Conservation (phyloP, 768 basidiomycete species). For the Leccinum disarticulatum region DNA sequence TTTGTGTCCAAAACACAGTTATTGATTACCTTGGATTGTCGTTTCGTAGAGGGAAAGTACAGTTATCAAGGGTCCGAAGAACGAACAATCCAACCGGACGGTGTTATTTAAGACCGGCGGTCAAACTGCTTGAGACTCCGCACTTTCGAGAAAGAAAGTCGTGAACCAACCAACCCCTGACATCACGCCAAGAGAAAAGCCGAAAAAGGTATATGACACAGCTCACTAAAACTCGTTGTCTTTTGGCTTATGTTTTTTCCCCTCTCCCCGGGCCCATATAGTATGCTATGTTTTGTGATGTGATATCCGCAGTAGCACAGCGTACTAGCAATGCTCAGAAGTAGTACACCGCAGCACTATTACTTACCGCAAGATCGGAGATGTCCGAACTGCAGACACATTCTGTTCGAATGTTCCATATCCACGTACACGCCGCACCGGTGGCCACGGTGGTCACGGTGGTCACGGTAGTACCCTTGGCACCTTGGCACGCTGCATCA, state of each 20-base stretch:
- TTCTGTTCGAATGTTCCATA: slow-evolving; percentile 32
- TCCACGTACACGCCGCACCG: slow-evolving; percentile 11
- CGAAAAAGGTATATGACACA: slow-evolving; percentile 15
- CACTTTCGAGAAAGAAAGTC: neutral
- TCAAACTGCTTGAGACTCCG: neutral
- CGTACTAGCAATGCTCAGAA: neutral
- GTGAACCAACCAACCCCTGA: neutral
- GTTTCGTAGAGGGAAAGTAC: neutral
- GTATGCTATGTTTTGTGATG: neutral
- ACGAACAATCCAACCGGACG: neutral
- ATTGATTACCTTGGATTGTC: slow-evolving; percentile 2
- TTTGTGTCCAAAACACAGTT: neutral
- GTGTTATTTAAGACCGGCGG: slow-evolving; percentile 5
- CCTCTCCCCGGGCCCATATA: neutral
- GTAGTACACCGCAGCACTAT: neutral
- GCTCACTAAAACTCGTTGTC: neutral
- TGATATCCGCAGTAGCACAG: neutral
- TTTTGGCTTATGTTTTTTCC: neutral
- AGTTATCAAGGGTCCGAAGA: neutral
- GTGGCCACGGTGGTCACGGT: neutral
- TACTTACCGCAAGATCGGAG: slow-evolving; percentile 4
- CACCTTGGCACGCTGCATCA: neutral
- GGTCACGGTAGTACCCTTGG: neutral
- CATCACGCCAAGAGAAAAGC: neutral
- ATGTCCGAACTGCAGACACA: slow-evolving; percentile 12